Percentiles rank a stretch among this genome's conserved stretches.
phyloP scores from a whole-genome alignment of 176 grass and related monocot genomes.

The Dactylis glomerata region DNA sequence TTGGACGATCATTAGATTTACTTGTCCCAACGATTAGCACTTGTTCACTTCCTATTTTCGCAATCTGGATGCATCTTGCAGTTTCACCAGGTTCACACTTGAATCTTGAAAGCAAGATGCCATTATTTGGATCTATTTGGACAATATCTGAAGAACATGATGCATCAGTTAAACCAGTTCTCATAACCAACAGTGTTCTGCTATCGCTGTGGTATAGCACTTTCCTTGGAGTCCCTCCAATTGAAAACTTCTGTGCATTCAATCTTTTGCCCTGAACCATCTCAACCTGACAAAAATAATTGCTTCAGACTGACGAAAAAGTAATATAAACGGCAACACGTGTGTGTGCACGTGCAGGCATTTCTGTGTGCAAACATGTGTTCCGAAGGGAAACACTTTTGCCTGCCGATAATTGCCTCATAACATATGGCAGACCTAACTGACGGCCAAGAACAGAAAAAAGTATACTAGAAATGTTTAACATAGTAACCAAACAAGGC shows the following conservation, averaged over 20 bases:
- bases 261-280: slow-evolving; percentile 91
- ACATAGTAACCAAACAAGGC: neutral
- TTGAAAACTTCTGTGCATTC: slow-evolving; percentile 85
- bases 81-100: slow-evolving; percentile 90
- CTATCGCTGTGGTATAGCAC: slow-evolving; percentile 87
- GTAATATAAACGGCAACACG: slow-evolving; percentile 10
- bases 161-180: slow-evolving; percentile 64
- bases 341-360: neutral
- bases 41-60: slow-evolving; percentile 79
- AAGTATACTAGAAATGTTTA: neutral
- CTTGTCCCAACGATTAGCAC: slow-evolving; percentile 86
- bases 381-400: slow-evolving; percentile 10
- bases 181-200: slow-evolving; percentile 77
- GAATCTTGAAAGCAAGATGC: slow-evolving; percentile 79
- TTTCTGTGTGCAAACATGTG: neutral
- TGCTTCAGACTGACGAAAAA: neutral
- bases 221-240: slow-evolving; percentile 91
- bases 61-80: slow-evolving; percentile 94
- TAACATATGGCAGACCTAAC: neutral
- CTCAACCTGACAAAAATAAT: slow-evolving; percentile 72
- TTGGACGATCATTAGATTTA: slow-evolving; percentile 63
- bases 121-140: slow-evolving; percentile 82
- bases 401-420: neutral
- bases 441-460: neutral
- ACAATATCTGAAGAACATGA: slow-evolving; percentile 87